Percentiles rank a stretch among this genome's conserved stretches.
phyloP scores from a whole-genome alignment of 2,329 filamentous ascomycete species.

The Thermoascus crustaceus region DNA sequence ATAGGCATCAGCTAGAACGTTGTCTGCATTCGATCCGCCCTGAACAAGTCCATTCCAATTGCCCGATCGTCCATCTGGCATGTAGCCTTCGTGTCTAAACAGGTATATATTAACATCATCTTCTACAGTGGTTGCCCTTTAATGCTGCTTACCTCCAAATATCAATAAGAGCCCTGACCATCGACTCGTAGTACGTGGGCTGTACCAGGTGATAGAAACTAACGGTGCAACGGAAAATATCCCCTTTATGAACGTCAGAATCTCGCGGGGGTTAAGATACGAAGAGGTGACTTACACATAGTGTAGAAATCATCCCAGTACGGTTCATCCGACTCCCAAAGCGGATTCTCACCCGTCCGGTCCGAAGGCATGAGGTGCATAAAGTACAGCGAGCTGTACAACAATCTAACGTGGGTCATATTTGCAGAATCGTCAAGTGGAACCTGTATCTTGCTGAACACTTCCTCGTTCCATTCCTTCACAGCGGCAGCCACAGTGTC shows the following conservation, averaged over 20 bases:
- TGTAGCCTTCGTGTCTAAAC: constrained; percentile 42
- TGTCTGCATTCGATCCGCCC: constrained; percentile 63
- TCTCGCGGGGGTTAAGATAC: background rate
- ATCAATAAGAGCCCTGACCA: constrained; percentile 59
- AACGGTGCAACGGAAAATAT: constrained; percentile 57
- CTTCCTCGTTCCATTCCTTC: constrained; percentile 52
- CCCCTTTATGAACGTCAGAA: constrained; percentile 41
- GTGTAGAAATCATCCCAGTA: constrained; percentile 67
- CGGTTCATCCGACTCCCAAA: constrained; percentile 56
- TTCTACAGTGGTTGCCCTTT: background rate
- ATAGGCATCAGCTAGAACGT: constrained; percentile 64
- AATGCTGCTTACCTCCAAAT: constrained; percentile 50
- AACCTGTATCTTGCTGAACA: constrained; percentile 39
- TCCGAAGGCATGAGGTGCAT: constrained; percentile 62
- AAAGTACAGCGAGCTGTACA: constrained; percentile 45
- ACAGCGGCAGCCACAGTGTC: constrained; percentile 44
- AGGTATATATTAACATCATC: background rate
- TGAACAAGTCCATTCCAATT: constrained; percentile 57
- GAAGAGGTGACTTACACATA: constrained; percentile 27
- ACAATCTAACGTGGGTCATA: constrained; percentile 19
- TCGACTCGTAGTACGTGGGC: constrained; percentile 54
- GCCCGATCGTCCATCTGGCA: constrained; percentile 59
- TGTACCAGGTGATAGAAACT: constrained; percentile 59
- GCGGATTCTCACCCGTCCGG: constrained; percentile 61
- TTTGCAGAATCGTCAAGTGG: constrained; percentile 23